Base-by-base conservation (phyloP, 1,284 basidiomycete genomes). In the Takashimella koratensis region DNA sequence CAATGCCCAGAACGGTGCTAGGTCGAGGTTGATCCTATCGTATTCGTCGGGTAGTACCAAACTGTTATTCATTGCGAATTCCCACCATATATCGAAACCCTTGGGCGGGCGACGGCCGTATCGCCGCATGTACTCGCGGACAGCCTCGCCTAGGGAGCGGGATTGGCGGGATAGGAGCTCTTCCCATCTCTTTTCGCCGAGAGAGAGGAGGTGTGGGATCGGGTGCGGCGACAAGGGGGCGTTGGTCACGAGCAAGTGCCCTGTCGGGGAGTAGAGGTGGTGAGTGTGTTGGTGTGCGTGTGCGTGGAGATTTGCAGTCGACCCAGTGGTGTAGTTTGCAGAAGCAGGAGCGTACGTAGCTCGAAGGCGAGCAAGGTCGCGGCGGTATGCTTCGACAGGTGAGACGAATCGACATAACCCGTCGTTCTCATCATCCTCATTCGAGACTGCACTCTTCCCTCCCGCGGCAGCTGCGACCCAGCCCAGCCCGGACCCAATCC, bases 51-150 rank as follows among this genome's bases (percentile, higher is more conserved):
- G 81, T 74, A 97, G 81, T 57, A 86, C 83, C 53, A 91, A 83
- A 21, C 83, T 77, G 67, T 87, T 80, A 45, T 82, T 76, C 73
- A 80, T 76, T 10, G 86, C 87, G 73, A 91, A 95, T 43, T 78
- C 76, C 83, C 86, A 95, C 93, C 93, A 96, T 40, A 81, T 72
- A 67, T 92, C 90, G 63, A 95, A 96, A 0, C 90, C 92, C 52
- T 80, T 82, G 0, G 92, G 93, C 8, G 93, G 91, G 13, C 81
- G 74, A n/a, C 86, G 82, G 2, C 79, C 77, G 68, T 95, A 92
- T 47, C 92, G 79, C 51, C 80, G 75, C 61, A 78, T 81, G 74
- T 96, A 96, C 71, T 92, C 88, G 5, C 71, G 73, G 1, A 89
- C 86, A 0, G 91, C 90, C 22, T 82, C 83, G 16, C 74, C 75